Base-by-base conservation (phyloP, 2,329 filamentous ascomycete species). In the Hypoxylon sp. region DNA sequence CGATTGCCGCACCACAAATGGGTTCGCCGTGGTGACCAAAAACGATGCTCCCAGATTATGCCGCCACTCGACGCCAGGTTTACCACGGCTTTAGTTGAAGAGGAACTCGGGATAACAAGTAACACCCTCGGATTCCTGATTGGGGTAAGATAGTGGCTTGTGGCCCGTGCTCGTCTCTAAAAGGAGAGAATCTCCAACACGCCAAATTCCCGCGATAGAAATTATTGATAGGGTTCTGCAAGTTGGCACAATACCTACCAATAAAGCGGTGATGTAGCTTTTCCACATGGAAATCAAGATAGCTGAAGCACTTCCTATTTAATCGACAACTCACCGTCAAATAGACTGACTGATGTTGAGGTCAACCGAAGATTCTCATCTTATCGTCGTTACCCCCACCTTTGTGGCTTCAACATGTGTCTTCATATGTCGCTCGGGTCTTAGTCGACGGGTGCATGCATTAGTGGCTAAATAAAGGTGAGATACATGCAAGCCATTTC, bases 311-410 rank as follows among this genome's bases (percentile, higher is more conserved):
- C 21, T 58, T 6, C 39, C 31, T 17, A 48, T 24, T 32, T 60
- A 47, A 58, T 39, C 27, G 21, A 44, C 35, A 44, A 44, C 24
- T 21, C 4, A 37, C 19, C 21, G 44, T 42, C 24, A 29, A 21
- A 47, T 10, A 44, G 48, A 39, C 60, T 65, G 50, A 48, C 57
- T 65, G 54, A 68, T 31, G 48, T 52, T 42, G 19, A 52, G 50
- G 58, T 70, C 68, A 68, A 50, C 58, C 64, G 65, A 32, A 31
- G 19, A 54, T 51, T 51, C 24, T 54, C 55, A 35, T 67, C 24
- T 27, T 67, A 69, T 67, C 69, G 62, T 19, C 27, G 63, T 69
- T 69, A 67, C 66, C 39, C 60, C 66, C 63, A 24, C 66, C 66
- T 51, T 61, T 64, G 46, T 58, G 32, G 54, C 24, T 61, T 57